Evolutionary conservation across 257 asterid species (phyloP), one percentile per base, ranked within the genome.

Genomic region (Penstemon davidsonii): DNA sequence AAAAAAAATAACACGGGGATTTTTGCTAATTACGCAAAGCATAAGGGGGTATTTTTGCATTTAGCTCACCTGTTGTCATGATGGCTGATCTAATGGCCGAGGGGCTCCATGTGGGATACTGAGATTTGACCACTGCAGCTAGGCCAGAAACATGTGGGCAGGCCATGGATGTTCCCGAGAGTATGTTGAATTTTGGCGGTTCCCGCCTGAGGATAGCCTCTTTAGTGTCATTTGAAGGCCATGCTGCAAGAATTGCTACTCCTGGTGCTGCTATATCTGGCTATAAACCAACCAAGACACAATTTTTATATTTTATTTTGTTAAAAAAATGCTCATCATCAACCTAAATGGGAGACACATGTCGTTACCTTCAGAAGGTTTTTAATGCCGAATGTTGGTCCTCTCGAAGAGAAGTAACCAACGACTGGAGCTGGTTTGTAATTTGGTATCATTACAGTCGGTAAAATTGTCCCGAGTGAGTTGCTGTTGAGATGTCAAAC

Each of bases 211-310:
- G 55, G 3, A 86, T 58, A 6, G 75, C 71, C 53, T 60, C 85
- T 7, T 19, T 4, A 11, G 67, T 39, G 55, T 40, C 80, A 60
- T 75, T 78, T 25, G 75, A 74, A 12, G 88, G 95, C 96, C 97
- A 87, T 4, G 98, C 88, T 0, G 96, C 95, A 4, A 89, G 88
- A 78, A 92, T 92, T 6, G 80, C 70, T 11, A 92, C 95, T 49
- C 98, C 96, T 7, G 95, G 98, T 65, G 96, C 96, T 37, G 88
- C 78, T 52, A 87, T 80, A 72, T 92, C 98, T 5, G 96, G 98
- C 96, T 92, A 77, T 75, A 81, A 44, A 64, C 50, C 53, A 53
- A 68, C 25, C 42, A 55, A 36, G 63, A 0, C 18, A n/a, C 9
- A 8, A 56, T 18, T 4, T 40, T 46, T 25, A 41, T 47, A 60